Evolutionary conservation across 2,329 filamentous ascomycete species (phyloP).

Genomic region (Lachnellula occidentalis): DNA sequence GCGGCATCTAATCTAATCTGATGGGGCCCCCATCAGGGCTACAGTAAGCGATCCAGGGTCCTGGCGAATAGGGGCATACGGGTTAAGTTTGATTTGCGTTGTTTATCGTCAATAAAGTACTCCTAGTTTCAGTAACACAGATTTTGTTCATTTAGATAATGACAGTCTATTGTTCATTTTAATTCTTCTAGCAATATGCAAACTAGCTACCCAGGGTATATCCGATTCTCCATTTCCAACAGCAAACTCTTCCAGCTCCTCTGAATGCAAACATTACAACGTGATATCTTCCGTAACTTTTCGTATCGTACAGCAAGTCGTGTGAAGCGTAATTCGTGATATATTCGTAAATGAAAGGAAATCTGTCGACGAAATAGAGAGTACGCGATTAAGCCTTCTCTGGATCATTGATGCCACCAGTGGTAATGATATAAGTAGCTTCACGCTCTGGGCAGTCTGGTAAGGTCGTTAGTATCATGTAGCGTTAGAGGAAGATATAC

Average conservation of each 20-base stretch:
- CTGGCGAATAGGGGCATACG: too few relatives aligned
- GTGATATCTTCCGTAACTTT: neutral
- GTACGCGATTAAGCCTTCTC: constrained; percentile 46
- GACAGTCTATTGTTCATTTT: neutral
- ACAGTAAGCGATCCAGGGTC: too few relatives aligned
- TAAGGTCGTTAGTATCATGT: neutral
- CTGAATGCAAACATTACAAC: constrained; percentile 7
- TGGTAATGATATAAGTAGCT: constrained; percentile 65
- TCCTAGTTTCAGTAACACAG: constrained; percentile 32
- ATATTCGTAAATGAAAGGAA: neutral
- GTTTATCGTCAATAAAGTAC: too few relatives aligned
- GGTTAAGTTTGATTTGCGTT: too few relatives aligned
- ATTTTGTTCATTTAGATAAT: constrained; percentile 32
- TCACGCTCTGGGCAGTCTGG: constrained; percentile 63
- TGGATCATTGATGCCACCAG: constrained; percentile 62
- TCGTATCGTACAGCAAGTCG: neutral
- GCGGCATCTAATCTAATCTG: constrained; percentile 24
- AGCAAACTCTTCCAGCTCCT: constrained; percentile 15
- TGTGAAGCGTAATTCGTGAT: neutral
- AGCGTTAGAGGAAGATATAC: constrained; percentile 7
- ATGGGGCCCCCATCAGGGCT: constrained; percentile 7
- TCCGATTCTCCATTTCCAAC: constrained; percentile 10
- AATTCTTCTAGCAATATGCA: neutral
- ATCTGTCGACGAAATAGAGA: neutral
- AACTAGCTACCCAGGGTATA: constrained; percentile 1